These are phyloP conservation scores for Penicillium coprophilum DNA, from an alignment of 495 filamentous ascomycete genomes.

Conservation along the genomic window DNA sequence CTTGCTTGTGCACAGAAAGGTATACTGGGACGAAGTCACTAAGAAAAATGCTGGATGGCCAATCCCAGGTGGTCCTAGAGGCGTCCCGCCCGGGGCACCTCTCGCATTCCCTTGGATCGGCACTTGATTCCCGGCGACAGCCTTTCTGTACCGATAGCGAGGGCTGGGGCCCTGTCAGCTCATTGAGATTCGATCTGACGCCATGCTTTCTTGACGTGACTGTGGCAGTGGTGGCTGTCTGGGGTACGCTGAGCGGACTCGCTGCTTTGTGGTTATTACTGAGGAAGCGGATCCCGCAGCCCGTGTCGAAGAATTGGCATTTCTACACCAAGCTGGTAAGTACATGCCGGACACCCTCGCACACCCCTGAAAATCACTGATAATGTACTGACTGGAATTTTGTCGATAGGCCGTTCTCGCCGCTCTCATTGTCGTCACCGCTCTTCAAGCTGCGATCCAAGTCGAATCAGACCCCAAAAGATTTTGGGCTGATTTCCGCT, in stretches of 20 bases:
- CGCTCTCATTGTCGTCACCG: constrained; percentile 64
- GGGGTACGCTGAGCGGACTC: constrained; percentile 72
- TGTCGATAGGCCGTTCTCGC: constrained; percentile 63
- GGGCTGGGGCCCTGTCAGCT: constrained; percentile 93
- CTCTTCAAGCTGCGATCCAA: constrained; percentile 74
- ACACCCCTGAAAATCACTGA: not conserved
- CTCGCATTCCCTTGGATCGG: constrained; percentile 32
- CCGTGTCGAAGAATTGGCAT: constrained; percentile 84
- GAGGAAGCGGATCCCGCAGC: constrained; percentile 60
- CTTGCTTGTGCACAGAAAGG: constrained; percentile 16
- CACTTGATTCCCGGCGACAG: constrained; percentile 47
- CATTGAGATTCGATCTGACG: constrained; percentile 83
- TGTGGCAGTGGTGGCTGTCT: constrained; percentile 71
- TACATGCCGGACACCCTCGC: constrained; percentile 14
- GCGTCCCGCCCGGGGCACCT: constrained; percentile 31
- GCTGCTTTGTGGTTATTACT: constrained; percentile 74
- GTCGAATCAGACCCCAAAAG: constrained; percentile 65
- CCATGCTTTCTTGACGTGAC: constrained; percentile 93
- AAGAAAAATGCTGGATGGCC: constrained; percentile 47
- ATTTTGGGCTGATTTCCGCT: constrained; percentile 81
- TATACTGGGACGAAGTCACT: constrained; percentile 20
- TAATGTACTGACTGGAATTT: constrained; percentile 26
- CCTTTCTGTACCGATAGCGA: constrained; percentile 82
- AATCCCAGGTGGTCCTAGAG: constrained; percentile 45
- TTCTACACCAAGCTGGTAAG: constrained; percentile 89